Percentiles rank a stretch among this genome's conserved stretches.
Conservation (phyloP, 129 eudicot genomes). For the Silybum marianum region DNA sequence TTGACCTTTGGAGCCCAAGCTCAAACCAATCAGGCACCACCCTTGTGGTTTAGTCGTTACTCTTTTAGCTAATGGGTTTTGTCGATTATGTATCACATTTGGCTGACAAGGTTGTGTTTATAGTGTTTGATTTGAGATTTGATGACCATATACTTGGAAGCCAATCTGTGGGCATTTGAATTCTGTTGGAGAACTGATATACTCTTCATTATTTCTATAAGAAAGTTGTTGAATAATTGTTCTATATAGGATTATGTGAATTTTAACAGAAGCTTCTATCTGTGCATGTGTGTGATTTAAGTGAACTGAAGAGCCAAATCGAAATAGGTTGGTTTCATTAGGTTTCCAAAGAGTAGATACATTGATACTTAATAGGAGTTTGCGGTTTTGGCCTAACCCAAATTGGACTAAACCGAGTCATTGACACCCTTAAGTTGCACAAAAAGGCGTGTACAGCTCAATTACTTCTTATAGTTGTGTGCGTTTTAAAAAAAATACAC, state of each 20-base stretch:
- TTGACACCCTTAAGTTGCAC: not conserved
- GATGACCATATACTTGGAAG: not conserved
- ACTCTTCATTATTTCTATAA: not conserved
- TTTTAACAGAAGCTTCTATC: not conserved
- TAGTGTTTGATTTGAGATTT: constrained; percentile 4
- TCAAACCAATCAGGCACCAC: no score
- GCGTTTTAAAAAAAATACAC: not conserved
- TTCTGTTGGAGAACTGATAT: not conserved
- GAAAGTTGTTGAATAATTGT: not conserved
- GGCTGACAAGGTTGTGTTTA: constrained; percentile 5
- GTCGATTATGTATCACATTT: constrained; percentile 2
- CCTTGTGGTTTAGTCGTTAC: not conserved
- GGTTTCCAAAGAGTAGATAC: not conserved
- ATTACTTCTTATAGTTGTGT: not conserved
- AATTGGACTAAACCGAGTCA: not conserved
- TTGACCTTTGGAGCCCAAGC: no score
- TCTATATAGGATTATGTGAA: not conserved
- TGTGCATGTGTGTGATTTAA: not conserved
- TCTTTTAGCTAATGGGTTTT: not conserved
- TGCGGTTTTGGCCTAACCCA: not conserved
- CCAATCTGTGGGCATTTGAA: not conserved
- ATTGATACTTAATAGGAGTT: not conserved
- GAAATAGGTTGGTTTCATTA: not conserved
- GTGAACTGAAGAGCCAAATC: not conserved
- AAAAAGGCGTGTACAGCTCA: not conserved